phyloP scores from a whole-genome alignment of 2,329 filamentous ascomycete species.

The Trichoderma lentiforme region DNA sequence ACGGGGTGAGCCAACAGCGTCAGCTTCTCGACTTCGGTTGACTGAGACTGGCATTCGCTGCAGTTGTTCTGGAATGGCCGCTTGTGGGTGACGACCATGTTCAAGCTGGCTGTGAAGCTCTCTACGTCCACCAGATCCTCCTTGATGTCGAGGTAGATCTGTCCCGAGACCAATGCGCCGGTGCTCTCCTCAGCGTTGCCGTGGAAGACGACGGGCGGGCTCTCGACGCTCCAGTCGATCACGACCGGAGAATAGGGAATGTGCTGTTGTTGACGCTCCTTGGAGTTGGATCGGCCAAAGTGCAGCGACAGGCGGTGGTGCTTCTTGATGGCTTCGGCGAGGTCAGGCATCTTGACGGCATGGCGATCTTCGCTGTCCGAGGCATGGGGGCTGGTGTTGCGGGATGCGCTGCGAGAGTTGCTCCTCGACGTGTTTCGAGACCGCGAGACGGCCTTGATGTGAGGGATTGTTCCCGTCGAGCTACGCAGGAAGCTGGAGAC shows the following conservation, averaged over 20 bases:
- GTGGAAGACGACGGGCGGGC: conserved; percentile 81
- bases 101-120: conserved; percentile 68
- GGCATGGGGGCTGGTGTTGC: conserved; percentile 33
- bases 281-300: conserved; percentile 31
- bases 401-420: conserved; percentile 27
- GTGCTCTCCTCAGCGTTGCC: conserved; percentile 71
- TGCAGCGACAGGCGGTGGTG: conserved; percentile 42
- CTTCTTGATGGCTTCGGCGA: conserved; percentile 38
- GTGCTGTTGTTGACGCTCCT: conserved; percentile 45
- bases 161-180: conserved; percentile 81
- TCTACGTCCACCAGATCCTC: conserved; percentile 66
- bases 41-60: conserved; percentile 67
- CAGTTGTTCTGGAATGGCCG: conserved; percentile 79
- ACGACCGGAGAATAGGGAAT: conserved; percentile 33
- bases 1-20: conserved; percentile 63
- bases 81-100: conserved; percentile 71
- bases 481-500: conserved; percentile 56
- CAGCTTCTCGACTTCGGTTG: conserved; percentile 75
- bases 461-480: conserved; percentile 53
- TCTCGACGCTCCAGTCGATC: conserved; percentile 68
- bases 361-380: conserved; percentile 37
- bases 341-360: conserved; percentile 39
- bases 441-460: conserved; percentile 40
- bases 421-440: conserved; percentile 33
- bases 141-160: conserved; percentile 69